Evolutionary conservation across 2,329 filamentous ascomycete genomes (phyloP).

Genomic region (Elsinoe arachidis): DNA sequence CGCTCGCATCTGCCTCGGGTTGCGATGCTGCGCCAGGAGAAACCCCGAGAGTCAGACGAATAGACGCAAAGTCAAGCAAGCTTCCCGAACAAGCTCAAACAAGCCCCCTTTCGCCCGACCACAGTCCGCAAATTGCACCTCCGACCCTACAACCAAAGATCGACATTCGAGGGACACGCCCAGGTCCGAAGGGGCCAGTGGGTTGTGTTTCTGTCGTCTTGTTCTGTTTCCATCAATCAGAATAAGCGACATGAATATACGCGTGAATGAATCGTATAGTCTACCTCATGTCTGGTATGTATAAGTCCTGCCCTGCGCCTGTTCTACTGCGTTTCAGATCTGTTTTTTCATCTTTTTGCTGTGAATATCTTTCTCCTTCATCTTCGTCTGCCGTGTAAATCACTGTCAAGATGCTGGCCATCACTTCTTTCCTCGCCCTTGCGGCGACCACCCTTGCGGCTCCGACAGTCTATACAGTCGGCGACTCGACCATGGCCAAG

Average conservation of each 20-base stretch:
- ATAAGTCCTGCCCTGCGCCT: conserved; percentile 9
- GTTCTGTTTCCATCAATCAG: not conserved
- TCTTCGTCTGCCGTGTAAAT: not conserved
- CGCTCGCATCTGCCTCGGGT: not conserved
- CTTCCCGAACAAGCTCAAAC: conserved; percentile 11
- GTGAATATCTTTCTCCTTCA: not conserved
- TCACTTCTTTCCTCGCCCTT: conserved; percentile 9
- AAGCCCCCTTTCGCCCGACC: not conserved
- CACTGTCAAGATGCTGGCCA: conserved; percentile 11
- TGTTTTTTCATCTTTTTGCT: not conserved
- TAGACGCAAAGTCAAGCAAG: conserved; percentile 7
- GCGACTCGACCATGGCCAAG: conserved; percentile 54
- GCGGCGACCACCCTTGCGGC: conserved; percentile 6
- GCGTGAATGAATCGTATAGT: not conserved
- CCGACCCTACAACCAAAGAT: not conserved
- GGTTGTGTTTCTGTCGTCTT: not conserved
- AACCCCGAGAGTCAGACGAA: not conserved
- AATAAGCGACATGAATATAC: conserved; percentile 3
- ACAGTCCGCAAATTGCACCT: not conserved
- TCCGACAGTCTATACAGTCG: conserved; percentile 46
- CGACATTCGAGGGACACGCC: not conserved
- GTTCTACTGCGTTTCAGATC: conserved; percentile 12
- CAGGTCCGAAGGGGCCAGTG: not conserved
- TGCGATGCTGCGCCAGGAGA: not conserved
- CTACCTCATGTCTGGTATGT: not conserved